These are phyloP conservation scores for Pneumocystis jirovecii DNA, from an alignment of 1,139 yeast genomes.

Conservation along the genomic window DNA sequence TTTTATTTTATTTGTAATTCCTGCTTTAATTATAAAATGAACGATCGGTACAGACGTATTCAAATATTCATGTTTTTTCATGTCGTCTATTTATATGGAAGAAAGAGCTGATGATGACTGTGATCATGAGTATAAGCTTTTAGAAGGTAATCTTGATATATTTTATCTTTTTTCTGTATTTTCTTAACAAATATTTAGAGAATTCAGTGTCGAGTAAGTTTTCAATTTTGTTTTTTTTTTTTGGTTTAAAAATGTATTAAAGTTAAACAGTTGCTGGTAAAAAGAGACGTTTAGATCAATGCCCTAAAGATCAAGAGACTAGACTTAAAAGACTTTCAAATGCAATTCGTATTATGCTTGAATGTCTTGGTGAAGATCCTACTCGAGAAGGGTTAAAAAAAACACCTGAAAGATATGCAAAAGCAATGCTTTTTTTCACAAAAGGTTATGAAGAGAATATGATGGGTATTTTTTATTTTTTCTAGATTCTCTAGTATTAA, in stretches of 20 bases:
- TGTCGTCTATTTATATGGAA: background rate
- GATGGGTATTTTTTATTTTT: slow-evolving; percentile 6
- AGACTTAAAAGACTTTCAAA: slow-evolving; percentile 65
- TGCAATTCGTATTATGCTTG: slow-evolving; percentile 68
- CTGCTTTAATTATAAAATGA: too few relatives aligned
- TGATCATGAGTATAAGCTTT: background rate
- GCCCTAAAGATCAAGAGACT: slow-evolving; percentile 17
- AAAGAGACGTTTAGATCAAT: background rate
- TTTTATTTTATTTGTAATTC: background rate
- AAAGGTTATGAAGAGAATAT: slow-evolving; percentile 87
- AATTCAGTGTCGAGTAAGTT: background rate
- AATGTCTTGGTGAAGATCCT: slow-evolving; percentile 85
- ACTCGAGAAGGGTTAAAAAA: slow-evolving; percentile 78
- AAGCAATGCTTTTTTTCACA: slow-evolving; percentile 90
- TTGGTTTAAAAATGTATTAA: background rate
- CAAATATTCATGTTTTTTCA: background rate
- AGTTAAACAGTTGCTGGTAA: background rate
- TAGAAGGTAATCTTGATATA: background rate
- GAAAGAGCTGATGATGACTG: background rate
- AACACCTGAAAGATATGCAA: slow-evolving; percentile 91
- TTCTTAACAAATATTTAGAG: background rate
- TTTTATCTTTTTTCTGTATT: background rate
- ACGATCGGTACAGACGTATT: too few relatives aligned
- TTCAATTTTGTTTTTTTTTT: background rate
- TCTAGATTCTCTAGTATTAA: background rate